phyloP scores from a whole-genome alignment of 148 eudicot genomes.

The Talinum fruticosum region DNA sequence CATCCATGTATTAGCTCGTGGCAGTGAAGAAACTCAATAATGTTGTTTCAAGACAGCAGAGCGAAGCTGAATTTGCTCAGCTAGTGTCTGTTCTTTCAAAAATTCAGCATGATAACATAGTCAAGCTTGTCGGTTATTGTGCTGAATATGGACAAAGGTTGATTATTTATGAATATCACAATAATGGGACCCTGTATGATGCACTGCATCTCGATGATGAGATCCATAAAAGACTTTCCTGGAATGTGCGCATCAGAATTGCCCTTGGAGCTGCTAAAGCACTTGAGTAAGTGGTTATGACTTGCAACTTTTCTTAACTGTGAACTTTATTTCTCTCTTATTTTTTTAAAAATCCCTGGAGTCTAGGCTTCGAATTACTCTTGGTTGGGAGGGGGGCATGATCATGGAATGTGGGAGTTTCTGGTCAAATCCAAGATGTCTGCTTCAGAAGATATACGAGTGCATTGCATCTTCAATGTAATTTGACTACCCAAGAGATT shows the following conservation, averaged over 20 bases:
- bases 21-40: constrained; percentile 86
- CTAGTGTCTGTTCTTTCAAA: constrained; percentile 53
- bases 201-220: constrained; percentile 79
- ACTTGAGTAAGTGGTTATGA: constrained; percentile 65
- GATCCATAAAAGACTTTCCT: constrained; percentile 63
- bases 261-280: constrained; percentile 95
- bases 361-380: background rate
- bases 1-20: constrained; percentile 44
- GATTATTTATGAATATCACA: constrained; percentile 61
- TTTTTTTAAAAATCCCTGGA: background rate
- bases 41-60: constrained; percentile 43
- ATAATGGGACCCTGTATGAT: constrained; percentile 69
- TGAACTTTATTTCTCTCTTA: background rate
- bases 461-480: no score
- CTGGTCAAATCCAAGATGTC: no score
- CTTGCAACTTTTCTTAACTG: background rate
- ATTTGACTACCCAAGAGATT: no score
- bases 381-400: no score
- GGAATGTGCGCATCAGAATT: constrained; percentile 71
- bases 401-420: no score
- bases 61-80: constrained; percentile 64
- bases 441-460: no score
- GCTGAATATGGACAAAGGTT: constrained; percentile 72
- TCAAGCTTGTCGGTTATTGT: constrained; percentile 81
- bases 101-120: constrained; percentile 67